phyloP scores from a whole-genome alignment of 2,329 filamentous ascomycete species.

The Fusarium kyushuense region DNA sequence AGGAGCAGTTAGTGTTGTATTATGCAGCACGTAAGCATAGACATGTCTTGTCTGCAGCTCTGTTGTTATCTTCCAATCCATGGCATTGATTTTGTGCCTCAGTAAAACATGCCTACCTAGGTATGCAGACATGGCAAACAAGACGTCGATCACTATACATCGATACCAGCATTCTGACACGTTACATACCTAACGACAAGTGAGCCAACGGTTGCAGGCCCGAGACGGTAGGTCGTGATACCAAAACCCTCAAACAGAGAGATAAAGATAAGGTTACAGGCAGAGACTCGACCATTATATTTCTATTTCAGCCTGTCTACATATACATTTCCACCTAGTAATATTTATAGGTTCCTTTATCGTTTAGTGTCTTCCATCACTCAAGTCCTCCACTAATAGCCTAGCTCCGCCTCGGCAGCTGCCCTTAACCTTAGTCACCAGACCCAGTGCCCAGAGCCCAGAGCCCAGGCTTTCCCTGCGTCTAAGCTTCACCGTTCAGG shows the following conservation, averaged over 20 bases:
- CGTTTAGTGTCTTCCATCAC: not conserved
- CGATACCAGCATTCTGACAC: conserved; percentile 19
- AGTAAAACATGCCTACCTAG: not conserved
- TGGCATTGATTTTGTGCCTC: not conserved
- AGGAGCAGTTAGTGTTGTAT: not conserved
- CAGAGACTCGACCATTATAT: not conserved
- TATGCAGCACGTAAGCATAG: not conserved
- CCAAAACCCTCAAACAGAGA: conserved; percentile 1
- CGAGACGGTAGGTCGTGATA: conserved; percentile 11
- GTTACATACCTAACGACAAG: conserved; percentile 6
- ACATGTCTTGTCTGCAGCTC: not conserved
- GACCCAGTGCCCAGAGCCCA: conserved; percentile 17
- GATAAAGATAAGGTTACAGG: conserved; percentile 21
- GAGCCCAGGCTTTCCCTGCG: conserved; percentile 26
- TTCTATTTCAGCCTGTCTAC: not conserved
- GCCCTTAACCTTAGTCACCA: conserved; percentile 42
- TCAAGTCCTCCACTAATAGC: conserved; percentile 36
- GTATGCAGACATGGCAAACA: not conserved
- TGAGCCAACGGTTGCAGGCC: conserved; percentile 7
- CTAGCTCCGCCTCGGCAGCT: conserved; percentile 37
- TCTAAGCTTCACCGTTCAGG: conserved; percentile 35
- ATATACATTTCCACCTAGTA: conserved; percentile 7
- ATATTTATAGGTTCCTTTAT: conserved; percentile 8
- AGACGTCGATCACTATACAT: conserved; percentile 8
- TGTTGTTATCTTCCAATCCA: not conserved